Evolutionary conservation across 1,139 yeast species (phyloP).

Genomic region (Yarrowia galli): DNA sequence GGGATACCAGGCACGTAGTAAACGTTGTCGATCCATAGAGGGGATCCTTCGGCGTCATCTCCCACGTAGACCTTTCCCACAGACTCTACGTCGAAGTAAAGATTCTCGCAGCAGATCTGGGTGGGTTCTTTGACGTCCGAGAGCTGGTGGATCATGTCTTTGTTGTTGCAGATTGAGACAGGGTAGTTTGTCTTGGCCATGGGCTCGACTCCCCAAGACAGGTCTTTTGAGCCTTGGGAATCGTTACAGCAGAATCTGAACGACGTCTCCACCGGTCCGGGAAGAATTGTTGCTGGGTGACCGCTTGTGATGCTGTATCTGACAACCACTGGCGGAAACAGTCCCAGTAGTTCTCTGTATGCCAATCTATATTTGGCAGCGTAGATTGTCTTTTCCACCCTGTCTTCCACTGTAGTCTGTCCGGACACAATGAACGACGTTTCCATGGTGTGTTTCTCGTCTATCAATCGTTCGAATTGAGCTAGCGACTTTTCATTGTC

Average conservation of each 20-base stretch:
- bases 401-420: not conserved
- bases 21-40: conserved; percentile 25
- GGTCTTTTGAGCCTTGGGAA: conserved; percentile 1
- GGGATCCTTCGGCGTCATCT: not conserved
- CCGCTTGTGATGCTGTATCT: conserved; percentile 12
- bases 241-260: conserved; percentile 29
- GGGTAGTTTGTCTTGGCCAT: not conserved
- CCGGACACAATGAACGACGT: conserved; percentile 20
- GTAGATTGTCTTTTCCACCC: conserved; percentile 9
- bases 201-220: not conserved
- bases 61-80: conserved; percentile 28
- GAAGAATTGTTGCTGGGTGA: not conserved
- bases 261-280: conserved; percentile 11
- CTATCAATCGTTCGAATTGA: not conserved
- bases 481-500: not conserved
- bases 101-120: conserved; percentile 23
- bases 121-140: not conserved
- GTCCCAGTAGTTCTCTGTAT: conserved; percentile 1
- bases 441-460: conserved; percentile 1
- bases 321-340: conserved; percentile 18
- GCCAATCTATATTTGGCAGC: conserved; percentile 24
- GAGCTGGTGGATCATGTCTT: conserved; percentile 6
- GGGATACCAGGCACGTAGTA: conserved; percentile 35
- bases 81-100: conserved; percentile 21
- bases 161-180: conserved; percentile 27